Conservation (phyloP, 148 eudicot genomes). For the Spergularia bocconei region DNA sequence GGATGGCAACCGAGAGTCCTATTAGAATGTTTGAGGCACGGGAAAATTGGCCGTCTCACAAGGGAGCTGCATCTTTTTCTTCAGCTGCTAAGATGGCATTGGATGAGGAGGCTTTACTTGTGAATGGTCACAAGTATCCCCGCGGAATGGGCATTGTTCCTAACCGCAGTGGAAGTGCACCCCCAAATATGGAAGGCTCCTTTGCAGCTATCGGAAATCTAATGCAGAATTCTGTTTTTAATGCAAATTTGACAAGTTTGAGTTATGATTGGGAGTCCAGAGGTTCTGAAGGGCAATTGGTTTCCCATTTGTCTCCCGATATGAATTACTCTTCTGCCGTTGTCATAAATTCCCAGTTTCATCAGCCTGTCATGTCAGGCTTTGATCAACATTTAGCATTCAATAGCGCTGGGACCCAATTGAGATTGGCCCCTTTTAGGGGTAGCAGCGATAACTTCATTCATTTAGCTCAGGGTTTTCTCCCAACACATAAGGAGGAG, state of each 20-base stretch:
- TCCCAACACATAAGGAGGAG: constrained; percentile 82
- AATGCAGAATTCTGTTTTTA: constrained; percentile 36
- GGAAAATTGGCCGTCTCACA: constrained; percentile 57
- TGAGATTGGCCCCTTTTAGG: constrained; percentile 50
- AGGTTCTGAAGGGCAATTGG: constrained; percentile 39
- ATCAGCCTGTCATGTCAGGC: constrained; percentile 40
- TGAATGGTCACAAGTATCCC: constrained; percentile 43
- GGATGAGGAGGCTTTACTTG: constrained; percentile 55
- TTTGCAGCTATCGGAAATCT: constrained; percentile 61
- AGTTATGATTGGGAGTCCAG: constrained; percentile 26
- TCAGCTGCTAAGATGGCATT: constrained; percentile 35
- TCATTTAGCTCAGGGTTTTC: constrained; percentile 45
- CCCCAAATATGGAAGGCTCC: constrained; percentile 89
- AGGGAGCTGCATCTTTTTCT: constrained; percentile 44
- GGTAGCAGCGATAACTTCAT: constrained; percentile 47
- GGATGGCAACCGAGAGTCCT: constrained; percentile 87
- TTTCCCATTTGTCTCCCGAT: constrained; percentile 47
- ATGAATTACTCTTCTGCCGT: constrained; percentile 37
- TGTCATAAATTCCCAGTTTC: constrained; percentile 48
- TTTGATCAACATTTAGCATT: constrained; percentile 32
- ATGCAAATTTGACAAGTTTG: constrained; percentile 33
- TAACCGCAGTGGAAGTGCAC: constrained; percentile 80
- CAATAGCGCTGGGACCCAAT: constrained; percentile 26
- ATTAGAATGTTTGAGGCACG: constrained; percentile 63
- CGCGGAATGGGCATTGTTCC: constrained; percentile 44